These are phyloP conservation scores for Boletus reticuloceps DNA, from an alignment of 768 basidiomycete species.

Conservation along the genomic window DNA sequence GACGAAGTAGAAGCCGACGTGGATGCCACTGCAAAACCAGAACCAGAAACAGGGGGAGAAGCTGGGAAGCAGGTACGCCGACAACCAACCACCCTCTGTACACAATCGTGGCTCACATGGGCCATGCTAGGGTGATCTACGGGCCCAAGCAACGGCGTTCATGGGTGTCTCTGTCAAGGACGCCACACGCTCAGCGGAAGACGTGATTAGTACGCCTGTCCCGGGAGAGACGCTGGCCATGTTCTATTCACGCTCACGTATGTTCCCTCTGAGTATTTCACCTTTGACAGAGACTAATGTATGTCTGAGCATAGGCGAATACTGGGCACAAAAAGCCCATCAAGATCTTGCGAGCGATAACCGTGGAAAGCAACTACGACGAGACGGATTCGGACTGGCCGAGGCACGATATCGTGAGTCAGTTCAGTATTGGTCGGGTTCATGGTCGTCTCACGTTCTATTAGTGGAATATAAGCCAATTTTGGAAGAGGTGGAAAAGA, in stretches of 20 bases:
- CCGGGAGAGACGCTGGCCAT: conserved; percentile 81
- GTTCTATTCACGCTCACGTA: conserved; percentile 82
- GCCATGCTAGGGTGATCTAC: conserved; percentile 35
- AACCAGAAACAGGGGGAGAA: conserved; percentile 4
- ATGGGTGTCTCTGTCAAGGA: conserved; percentile 65
- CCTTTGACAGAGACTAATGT: background rate
- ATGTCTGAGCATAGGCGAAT: conserved; percentile 49
- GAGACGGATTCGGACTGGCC: conserved; percentile 76
- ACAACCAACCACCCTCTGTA: too few relatives aligned
- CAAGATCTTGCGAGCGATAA: conserved; percentile 49
- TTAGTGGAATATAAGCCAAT: conserved; percentile 80
- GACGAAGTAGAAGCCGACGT: conserved; percentile 11
- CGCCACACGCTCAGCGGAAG: conserved; percentile 58
- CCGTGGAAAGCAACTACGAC: conserved; percentile 73
- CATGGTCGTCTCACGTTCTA: background rate
- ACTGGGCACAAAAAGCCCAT: conserved; percentile 77
- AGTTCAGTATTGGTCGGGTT: background rate
- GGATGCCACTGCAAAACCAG: background rate
- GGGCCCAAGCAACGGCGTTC: conserved; percentile 45
- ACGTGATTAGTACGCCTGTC: conserved; percentile 72
- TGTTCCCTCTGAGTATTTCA: conserved; percentile 22
- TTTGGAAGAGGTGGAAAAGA: conserved; percentile 78
- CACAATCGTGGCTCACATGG: background rate
- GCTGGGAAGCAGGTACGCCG: conserved; percentile 10
- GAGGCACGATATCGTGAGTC: conserved; percentile 64